phyloP scores from a whole-genome alignment of 768 basidiomycete species.

The Mycena kentingensis region DNA sequence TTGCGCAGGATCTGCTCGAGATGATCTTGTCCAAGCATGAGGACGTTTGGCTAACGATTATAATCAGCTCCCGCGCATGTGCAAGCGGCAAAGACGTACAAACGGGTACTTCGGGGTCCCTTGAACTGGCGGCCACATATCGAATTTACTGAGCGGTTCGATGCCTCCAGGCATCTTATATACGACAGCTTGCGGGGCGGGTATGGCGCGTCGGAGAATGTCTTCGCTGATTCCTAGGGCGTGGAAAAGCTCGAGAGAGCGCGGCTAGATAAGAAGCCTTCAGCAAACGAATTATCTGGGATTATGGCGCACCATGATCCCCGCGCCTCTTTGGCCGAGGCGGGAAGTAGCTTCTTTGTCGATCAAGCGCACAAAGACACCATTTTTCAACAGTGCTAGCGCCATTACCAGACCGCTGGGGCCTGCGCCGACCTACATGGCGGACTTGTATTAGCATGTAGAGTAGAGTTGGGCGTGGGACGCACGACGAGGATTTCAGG shows the following conservation, averaged over 20 bases:
- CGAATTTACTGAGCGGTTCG: slow-evolving; percentile 15
- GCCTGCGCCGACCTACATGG: slow-evolving; percentile 50
- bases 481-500: slow-evolving; percentile 1
- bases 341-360: slow-evolving; percentile 43
- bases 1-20: slow-evolving; percentile 29
- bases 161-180: slow-evolving; percentile 24
- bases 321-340: slow-evolving; percentile 38
- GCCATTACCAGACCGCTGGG: slow-evolving; percentile 49
- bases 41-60: slow-evolving; percentile 28
- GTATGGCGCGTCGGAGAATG: slow-evolving; percentile 20
- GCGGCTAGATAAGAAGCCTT: slow-evolving; percentile 24
- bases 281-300: not conserved
- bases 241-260: slow-evolving; percentile 31
- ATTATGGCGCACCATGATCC: slow-evolving; percentile 23
- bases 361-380: slow-evolving; percentile 52
- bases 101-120: slow-evolving; percentile 29
- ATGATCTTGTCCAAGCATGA: slow-evolving; percentile 29
- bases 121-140: slow-evolving; percentile 22
- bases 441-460: no score
- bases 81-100: slow-evolving; percentile 25
- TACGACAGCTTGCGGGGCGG: slow-evolving; percentile 20
- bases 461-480: no score
- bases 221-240: slow-evolving; percentile 29
- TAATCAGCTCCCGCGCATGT: slow-evolving; percentile 5
- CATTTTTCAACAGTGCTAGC: slow-evolving; percentile 44